These are phyloP conservation scores for Eucalyptus polybractea DNA, from an alignment of 345 rosid species.

Conservation along the genomic window DNA sequence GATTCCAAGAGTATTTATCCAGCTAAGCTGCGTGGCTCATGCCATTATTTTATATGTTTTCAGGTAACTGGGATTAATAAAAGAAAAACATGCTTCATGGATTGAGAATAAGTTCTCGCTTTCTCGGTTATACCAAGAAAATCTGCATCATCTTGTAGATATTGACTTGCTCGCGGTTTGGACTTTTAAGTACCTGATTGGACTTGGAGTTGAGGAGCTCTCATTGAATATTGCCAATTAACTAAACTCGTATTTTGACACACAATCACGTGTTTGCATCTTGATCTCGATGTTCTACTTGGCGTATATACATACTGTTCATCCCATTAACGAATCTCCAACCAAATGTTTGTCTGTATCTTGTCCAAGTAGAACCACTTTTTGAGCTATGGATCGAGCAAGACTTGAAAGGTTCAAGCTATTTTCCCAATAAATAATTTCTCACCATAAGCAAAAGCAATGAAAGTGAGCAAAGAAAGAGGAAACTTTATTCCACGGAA, in stretches of 20 bases:
- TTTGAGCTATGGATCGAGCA: not conserved
- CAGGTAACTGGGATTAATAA: not conserved
- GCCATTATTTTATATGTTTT: not conserved
- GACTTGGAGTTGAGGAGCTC: not conserved
- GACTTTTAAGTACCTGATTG: not conserved
- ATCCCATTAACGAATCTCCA: not conserved
- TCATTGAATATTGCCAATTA: not conserved
- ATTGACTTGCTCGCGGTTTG: not conserved
- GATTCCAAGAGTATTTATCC: not conserved
- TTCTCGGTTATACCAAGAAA: not conserved
- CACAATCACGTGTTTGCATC: not conserved
- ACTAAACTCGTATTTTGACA: not conserved
- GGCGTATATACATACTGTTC: not conserved
- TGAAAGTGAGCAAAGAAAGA: not conserved
- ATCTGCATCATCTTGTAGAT: not conserved
- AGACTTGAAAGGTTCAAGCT: not conserved
- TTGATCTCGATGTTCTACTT: not conserved
- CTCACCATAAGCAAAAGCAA: not conserved
- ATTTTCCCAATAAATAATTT: not conserved
- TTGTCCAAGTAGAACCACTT: not conserved
- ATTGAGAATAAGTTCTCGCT: not conserved
- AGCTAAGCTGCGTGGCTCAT: not conserved
- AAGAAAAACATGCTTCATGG: not conserved
- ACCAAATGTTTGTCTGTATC: not conserved
- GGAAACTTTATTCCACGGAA: not conserved